phyloP scores from a whole-genome alignment of 2,329 filamentous ascomycete genomes.

The Aureobasidium sp. region DNA sequence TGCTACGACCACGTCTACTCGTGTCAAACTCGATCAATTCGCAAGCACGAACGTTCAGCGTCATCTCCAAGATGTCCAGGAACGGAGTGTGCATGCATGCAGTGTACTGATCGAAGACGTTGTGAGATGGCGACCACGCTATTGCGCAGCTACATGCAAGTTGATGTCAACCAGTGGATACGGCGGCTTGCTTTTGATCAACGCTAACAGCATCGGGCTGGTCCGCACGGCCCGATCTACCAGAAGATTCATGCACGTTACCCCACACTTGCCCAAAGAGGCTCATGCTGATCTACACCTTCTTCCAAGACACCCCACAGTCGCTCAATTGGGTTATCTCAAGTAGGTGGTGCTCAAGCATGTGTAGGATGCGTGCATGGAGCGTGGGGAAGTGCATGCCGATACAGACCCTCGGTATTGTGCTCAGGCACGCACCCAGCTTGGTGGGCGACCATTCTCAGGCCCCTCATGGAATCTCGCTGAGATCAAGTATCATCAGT shows the following conservation, averaged over 20 bases:
- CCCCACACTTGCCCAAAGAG: not conserved
- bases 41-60: not conserved
- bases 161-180: slow-evolving; percentile 2
- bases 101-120: not conserved
- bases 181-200: slow-evolving; percentile 1
- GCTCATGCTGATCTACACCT: not conserved
- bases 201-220: not conserved
- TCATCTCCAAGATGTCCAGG: not conserved
- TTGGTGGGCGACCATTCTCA: not conserved
- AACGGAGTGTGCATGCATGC: not conserved
- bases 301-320: not conserved
- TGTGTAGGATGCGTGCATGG: not conserved
- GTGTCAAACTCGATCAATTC: not conserved
- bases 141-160: slow-evolving; percentile 1
- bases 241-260: not conserved
- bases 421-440: not conserved
- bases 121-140: not conserved
- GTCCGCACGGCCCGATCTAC: slow-evolving; percentile 6
- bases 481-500: not conserved
- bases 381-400: not conserved
- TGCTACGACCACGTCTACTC: not conserved
- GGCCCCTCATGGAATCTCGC: too few species aligned
- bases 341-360: not conserved
- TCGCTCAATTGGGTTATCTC: not conserved
- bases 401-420: not conserved